These are phyloP conservation scores for Fusarium sp. DNA, from an alignment of 2,329 filamentous ascomycete genomes.

Conservation along the genomic window DNA sequence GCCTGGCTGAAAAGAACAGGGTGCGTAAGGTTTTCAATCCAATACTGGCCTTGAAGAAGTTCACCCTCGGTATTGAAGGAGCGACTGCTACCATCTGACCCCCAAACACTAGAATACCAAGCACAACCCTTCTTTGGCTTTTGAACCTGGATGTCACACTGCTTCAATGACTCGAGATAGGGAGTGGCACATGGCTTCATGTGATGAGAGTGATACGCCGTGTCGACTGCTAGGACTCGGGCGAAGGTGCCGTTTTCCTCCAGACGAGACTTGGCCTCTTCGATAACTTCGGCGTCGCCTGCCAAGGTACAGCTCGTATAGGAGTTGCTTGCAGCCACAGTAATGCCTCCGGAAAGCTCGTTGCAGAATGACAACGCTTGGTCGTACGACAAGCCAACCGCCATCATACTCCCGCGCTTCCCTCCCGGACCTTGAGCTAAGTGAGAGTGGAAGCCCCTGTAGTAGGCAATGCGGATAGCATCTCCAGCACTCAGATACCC, in stretches of 20 bases:
- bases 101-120: background rate
- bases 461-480: conserved; percentile 50
- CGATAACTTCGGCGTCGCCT: background rate
- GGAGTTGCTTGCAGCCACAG: background rate
- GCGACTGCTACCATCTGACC: background rate
- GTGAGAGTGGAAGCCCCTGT: conserved; percentile 42
- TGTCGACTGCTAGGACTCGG: background rate
- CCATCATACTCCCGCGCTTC: background rate
- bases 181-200: background rate
- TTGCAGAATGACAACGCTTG: background rate
- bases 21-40: background rate
- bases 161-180: background rate
- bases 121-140: background rate
- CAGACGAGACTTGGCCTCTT: background rate
- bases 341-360: background rate
- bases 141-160: background rate
- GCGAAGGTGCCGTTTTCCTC: background rate
- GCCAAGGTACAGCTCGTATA: background rate
- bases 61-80: background rate
- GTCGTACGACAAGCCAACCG: background rate
- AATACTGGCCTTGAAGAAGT: background rate
- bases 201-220: background rate
- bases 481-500: conserved; percentile 28
- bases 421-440: background rate
- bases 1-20: background rate